Percentiles rank a stretch among this genome's conserved stretches.
phyloP scores from a whole-genome alignment of 257 asterid species.

The Nyctanthes arbortristis region DNA sequence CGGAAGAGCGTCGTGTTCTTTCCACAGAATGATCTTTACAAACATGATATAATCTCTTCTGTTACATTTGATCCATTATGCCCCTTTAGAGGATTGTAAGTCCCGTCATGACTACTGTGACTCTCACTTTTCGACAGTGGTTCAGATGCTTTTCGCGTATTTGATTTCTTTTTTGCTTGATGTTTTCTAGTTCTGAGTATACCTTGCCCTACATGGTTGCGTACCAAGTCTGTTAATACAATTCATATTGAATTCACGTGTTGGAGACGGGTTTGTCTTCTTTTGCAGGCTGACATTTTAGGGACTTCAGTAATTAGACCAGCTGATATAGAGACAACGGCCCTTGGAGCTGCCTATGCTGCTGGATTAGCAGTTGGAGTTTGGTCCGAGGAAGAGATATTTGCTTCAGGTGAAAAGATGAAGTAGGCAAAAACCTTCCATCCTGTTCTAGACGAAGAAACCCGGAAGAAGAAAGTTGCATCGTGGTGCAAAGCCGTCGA shows the following conservation, averaged over 20 bases:
- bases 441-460: conserved; percentile 49
- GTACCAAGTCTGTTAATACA: not conserved
- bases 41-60: not conserved
- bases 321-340: conserved; percentile 87
- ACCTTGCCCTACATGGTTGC: not conserved
- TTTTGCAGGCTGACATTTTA: conserved; percentile 70
- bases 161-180: not conserved
- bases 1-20: too few species aligned
- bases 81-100: not conserved
- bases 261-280: not conserved
- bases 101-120: not conserved
- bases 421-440: conserved; percentile 52
- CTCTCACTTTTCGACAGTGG: not conserved
- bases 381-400: conserved; percentile 71
- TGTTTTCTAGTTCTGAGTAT: not conserved
- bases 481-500: conserved; percentile 94
- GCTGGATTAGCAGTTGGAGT: conserved; percentile 92
- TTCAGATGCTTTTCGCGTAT: not conserved
- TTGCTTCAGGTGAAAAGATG: conserved; percentile 56
- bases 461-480: conserved; percentile 73
- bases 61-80: not conserved
- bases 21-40: not conserved
- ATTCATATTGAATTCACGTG: not conserved
- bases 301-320: conserved; percentile 87
- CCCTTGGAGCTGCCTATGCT: conserved; percentile 96